phyloP scores from a whole-genome alignment of 2,329 filamentous ascomycete species.

The Colletotrichum cordylinicola region DNA sequence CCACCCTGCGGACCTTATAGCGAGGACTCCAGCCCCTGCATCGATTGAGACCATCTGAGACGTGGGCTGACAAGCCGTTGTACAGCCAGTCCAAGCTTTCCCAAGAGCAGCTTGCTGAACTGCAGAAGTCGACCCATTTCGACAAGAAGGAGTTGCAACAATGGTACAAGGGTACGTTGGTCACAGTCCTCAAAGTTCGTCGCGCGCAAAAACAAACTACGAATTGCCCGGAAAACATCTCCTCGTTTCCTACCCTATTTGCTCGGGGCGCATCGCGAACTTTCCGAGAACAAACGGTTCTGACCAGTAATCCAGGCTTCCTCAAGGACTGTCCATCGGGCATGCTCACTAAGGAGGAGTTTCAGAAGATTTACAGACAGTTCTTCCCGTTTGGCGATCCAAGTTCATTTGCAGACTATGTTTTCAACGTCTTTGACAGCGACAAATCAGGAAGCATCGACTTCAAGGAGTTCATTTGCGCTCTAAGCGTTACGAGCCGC shows the following conservation, averaged over 20 bases:
- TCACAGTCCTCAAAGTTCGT: background rate
- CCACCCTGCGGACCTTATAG: background rate
- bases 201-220: background rate
- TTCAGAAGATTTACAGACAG: conserved; percentile 99
- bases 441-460: conserved; percentile 98
- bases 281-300: background rate
- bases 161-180: conserved; percentile 93
- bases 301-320: conserved; percentile 70
- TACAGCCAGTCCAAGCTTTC: conserved; percentile 97
- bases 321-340: conserved; percentile 97
- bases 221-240: background rate
- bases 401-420: conserved; percentile 96
- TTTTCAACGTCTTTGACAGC: conserved; percentile 98
- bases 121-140: conserved; percentile 97
- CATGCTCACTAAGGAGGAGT: conserved; percentile 97
- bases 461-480: conserved; percentile 99
- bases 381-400: conserved; percentile 99
- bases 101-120: conserved; percentile 91
- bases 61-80: background rate
- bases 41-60: background rate
- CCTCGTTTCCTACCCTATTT: background rate
- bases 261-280: background rate
- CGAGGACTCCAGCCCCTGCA: background rate
- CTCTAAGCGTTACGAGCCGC: conserved; percentile 92
- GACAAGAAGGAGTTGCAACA: conserved; percentile 99